Evolutionary conservation across 768 basidiomycete genomes (phyloP).

Genomic region (Leccinum arenicola): DNA sequence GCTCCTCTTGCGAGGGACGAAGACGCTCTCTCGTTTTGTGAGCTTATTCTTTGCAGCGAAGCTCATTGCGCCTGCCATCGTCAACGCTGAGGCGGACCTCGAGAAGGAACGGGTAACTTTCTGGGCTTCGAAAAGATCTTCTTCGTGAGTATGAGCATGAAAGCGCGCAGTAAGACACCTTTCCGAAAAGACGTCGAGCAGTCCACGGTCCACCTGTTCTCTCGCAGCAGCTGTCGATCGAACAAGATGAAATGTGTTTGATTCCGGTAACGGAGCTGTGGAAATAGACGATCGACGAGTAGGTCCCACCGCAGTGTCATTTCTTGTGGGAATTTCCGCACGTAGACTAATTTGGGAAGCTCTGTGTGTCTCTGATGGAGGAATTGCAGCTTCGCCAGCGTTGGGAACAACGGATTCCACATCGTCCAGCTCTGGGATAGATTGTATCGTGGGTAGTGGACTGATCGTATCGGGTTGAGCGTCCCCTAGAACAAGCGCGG

Average conservation of each 20-base stretch:
- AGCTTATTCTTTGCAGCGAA: conserved; percentile 54
- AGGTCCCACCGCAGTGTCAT: conserved; percentile 23
- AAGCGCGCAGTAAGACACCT: conserved; percentile 65
- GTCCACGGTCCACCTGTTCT: conserved; percentile 68
- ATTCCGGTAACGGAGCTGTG: conserved; percentile 43
- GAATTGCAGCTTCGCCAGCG: conserved; percentile 2
- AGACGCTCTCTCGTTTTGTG: conserved; percentile 67
- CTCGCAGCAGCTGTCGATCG: conserved; percentile 67
- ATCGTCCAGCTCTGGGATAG: conserved; percentile 48
- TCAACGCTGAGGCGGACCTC: conserved; percentile 57
- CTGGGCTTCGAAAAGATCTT: conserved; percentile 59
- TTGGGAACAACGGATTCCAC: conserved; percentile 8
- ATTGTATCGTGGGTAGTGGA: conserved; percentile 52
- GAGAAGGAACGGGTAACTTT: conserved; percentile 45
- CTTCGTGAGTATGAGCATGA: conserved; percentile 59
- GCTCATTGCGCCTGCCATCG: conserved; percentile 54
- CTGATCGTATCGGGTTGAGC: conserved; percentile 39
- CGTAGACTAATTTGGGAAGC: conserved; percentile 21
- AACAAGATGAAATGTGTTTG: conserved; percentile 60
- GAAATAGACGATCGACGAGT: conserved; percentile 63
- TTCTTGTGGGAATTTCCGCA: conserved; percentile 17
- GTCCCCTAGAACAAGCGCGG: conserved; percentile 35
- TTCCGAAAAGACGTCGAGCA: conserved; percentile 81
- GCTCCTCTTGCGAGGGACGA: conserved; percentile 59
- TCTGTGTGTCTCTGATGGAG: conserved; percentile 2